Percentiles rank a stretch among this genome's conserved stretches.
These are phyloP conservation scores for Hypholoma sublateritium DNA, from an alignment of 768 basidiomycete genomes.

Conservation along the genomic window DNA sequence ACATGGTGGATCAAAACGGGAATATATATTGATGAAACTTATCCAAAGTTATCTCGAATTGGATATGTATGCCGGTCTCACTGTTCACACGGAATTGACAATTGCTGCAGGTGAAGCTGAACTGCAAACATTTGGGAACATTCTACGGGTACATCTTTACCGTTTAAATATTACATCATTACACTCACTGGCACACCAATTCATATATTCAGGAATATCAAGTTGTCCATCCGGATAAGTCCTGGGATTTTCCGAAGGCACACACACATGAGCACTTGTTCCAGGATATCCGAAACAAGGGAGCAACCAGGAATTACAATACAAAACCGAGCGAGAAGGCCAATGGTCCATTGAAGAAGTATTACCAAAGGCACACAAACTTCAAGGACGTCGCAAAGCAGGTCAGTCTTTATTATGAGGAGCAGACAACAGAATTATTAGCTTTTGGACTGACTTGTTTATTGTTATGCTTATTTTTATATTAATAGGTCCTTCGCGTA, in stretches of 20 bases:
- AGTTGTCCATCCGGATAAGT: not conserved
- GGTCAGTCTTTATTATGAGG: not conserved
- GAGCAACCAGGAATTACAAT: slow-evolving; percentile 27
- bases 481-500: slow-evolving; percentile 1
- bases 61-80: slow-evolving; percentile 27
- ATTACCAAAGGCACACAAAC: slow-evolving; percentile 27
- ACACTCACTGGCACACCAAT: too few relatives aligned
- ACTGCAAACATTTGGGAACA: slow-evolving; percentile 14
- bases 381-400: slow-evolving; percentile 27
- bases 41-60: slow-evolving; percentile 31
- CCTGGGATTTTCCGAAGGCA: slow-evolving; percentile 34
- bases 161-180: too few relatives aligned
- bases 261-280: slow-evolving; percentile 32
- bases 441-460: not conserved
- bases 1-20: slow-evolving; percentile 3
- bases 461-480: not conserved
- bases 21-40: slow-evolving; percentile 25
- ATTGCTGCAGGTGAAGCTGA: slow-evolving; percentile 19
- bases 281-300: slow-evolving; percentile 30
- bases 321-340: slow-evolving; percentile 29
- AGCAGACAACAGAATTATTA: not conserved
- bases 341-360: slow-evolving; percentile 25
- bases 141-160: slow-evolving; percentile 20
- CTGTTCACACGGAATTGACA: slow-evolving; percentile 31
- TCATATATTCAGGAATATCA: not conserved